Evolutionary conservation across 257 asterid species (phyloP).

Genomic region (Coffea eugenioides): DNA sequence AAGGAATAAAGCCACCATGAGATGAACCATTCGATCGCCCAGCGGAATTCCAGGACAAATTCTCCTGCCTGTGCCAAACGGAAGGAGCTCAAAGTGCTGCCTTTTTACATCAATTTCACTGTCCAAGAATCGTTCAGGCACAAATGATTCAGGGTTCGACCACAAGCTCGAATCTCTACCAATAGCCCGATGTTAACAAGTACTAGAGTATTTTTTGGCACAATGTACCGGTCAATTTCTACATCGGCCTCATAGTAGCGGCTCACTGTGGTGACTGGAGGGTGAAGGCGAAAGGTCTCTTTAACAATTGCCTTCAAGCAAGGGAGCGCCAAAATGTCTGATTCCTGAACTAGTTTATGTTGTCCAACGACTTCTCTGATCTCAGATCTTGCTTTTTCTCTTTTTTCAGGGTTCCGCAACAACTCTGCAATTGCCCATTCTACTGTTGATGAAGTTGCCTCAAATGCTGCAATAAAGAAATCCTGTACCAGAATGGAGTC

Average conservation of each 20-base stretch:
- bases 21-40: conserved; percentile 38
- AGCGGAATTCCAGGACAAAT: conserved; percentile 41
- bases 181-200: conserved; percentile 37
- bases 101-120: too few species aligned
- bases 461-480: conserved; percentile 3
- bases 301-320: conserved; percentile 32
- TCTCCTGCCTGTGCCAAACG: conserved; percentile 43
- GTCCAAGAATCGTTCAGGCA: conserved; percentile 26
- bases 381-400: not conserved
- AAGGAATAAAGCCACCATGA: conserved; percentile 30
- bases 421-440: conserved; percentile 4
- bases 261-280: not conserved
- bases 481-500: not conserved
- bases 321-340: conserved; percentile 3
- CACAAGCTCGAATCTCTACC: conserved; percentile 35
- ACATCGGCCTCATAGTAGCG: conserved; percentile 26
- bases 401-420: conserved; percentile 6
- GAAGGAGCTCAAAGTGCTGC: not conserved
- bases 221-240: conserved; percentile 24
- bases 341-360: conserved; percentile 13
- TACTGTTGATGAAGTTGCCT: not conserved
- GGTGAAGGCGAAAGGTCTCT: conserved; percentile 15
- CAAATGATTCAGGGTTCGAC: conserved; percentile 27
- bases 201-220: conserved; percentile 33
- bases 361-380: conserved; percentile 4